phyloP scores from a whole-genome alignment of 179 eudicot species.

The Carnegiea gigantea region DNA sequence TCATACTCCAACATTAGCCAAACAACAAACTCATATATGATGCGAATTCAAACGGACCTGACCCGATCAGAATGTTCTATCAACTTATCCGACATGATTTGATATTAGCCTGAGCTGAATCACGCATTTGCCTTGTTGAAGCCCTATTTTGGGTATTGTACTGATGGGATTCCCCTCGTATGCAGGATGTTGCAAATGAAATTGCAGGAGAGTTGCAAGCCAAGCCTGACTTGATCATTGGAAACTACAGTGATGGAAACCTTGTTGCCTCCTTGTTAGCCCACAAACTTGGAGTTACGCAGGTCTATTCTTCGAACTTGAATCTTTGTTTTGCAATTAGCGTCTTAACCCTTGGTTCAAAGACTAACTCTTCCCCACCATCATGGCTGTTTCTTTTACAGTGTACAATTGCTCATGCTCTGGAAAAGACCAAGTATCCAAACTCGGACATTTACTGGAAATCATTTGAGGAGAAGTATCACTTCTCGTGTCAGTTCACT shows the following conservation, averaged over 20 bases:
- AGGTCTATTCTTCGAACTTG: slow-evolving; percentile 33
- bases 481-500: slow-evolving; percentile 88
- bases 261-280: slow-evolving; percentile 80
- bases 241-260: slow-evolving; percentile 89
- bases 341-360: not conserved
- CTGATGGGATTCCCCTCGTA: not conserved
- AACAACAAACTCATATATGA: not conserved
- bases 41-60: not conserved
- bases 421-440: slow-evolving; percentile 87
- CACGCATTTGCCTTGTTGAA: not conserved
- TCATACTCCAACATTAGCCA: too few species aligned
- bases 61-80: too few species aligned
- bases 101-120: not conserved
- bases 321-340: not conserved
- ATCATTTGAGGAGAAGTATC: slow-evolving; percentile 72
- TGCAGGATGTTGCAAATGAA: slow-evolving; percentile 42
- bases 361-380: not conserved
- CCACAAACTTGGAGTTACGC: slow-evolving; percentile 75
- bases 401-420: slow-evolving; percentile 88
- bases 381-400: not conserved
- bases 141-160: not conserved
- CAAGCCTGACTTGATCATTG: slow-evolving; percentile 81
- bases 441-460: slow-evolving; percentile 85
- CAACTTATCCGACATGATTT: not conserved
- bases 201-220: slow-evolving; percentile 38